Conservation (phyloP, 768 basidiomycete species). For the Hygrophorus russula region DNA sequence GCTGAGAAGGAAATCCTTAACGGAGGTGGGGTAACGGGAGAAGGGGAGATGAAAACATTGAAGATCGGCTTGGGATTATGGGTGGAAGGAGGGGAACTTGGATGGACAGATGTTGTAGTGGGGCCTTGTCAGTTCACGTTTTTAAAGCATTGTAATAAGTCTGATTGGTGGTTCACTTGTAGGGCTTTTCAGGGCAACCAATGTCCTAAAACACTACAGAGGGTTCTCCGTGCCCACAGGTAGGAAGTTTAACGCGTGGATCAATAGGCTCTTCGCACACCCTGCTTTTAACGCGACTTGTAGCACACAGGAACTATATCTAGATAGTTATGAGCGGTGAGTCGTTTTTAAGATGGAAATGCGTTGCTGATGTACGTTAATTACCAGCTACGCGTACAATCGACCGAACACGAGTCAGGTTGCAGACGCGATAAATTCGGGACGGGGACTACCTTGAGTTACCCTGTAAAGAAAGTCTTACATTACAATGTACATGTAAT, state of each 20-base stretch:
- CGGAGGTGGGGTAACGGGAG: constrained; percentile 26
- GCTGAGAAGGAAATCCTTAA: constrained; percentile 34
- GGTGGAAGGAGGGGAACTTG: constrained; percentile 44
- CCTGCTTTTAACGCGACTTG: constrained; percentile 58
- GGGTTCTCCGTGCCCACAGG: constrained; percentile 47
- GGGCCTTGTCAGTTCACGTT: constrained; percentile 46
- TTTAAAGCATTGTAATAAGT: neutral
- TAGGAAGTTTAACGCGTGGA: constrained; percentile 39
- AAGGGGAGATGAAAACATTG: constrained; percentile 26
- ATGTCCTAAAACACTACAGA: constrained; percentile 56
- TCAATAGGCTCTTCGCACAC: constrained; percentile 42
- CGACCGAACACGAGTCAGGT: constrained; percentile 69
- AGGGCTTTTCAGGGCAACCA: constrained; percentile 62
- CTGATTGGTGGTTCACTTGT: constrained; percentile 5
- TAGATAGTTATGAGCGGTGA: constrained; percentile 64
- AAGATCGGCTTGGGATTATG: constrained; percentile 44
- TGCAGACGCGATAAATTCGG: constrained; percentile 64
- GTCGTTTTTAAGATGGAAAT: constrained; percentile 6
- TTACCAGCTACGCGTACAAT: constrained; percentile 59
- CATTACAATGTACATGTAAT: too few species aligned
- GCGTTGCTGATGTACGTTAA: neutral
- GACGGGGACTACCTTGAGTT: constrained; percentile 51
- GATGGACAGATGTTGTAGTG: constrained; percentile 56
- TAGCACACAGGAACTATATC: constrained; percentile 53
- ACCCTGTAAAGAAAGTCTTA: too few species aligned